phyloP scores from a whole-genome alignment of 108 stramenopile genomes.

The Seminavis robusta region DNA sequence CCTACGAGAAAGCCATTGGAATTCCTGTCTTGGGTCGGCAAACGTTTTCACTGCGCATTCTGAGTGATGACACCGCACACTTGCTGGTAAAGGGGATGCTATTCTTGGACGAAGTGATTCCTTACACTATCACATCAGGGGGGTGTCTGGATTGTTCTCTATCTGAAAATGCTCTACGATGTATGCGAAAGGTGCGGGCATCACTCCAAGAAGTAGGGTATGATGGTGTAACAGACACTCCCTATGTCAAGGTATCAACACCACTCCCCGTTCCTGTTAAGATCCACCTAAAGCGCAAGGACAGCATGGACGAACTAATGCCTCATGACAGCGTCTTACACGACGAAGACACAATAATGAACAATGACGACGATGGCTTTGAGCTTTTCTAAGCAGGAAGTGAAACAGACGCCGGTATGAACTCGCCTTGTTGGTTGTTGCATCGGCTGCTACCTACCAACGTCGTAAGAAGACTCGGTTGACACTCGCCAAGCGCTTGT shows the following conservation, averaged over 20 bases:
- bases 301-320: too few relatives aligned
- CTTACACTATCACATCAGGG: background rate
- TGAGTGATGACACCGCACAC: background rate
- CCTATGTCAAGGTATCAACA: background rate
- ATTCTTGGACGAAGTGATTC: constrained; percentile 4
- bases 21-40: constrained; percentile 3
- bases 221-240: constrained; percentile 2
- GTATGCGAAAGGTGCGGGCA: background rate
- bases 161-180: background rate
- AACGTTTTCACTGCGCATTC: constrained; percentile 1
- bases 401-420: too few relatives aligned
- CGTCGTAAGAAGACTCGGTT: too few relatives aligned
- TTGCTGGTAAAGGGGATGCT: constrained; percentile 1
- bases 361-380: too few relatives aligned
- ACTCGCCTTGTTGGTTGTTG: too few relatives aligned
- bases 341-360: too few relatives aligned
- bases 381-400: too few relatives aligned
- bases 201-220: constrained; percentile 2
- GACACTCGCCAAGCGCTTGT: too few relatives aligned
- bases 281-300: too few relatives aligned
- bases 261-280: background rate
- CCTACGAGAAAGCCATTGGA: background rate
- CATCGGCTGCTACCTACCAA: too few relatives aligned
- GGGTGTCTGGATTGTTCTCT: background rate
- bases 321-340: too few relatives aligned